Percentiles rank a stretch among this genome's conserved stretches.
phyloP scores from a whole-genome alignment of 306 rosid species.

The Quercus agrifolia region DNA sequence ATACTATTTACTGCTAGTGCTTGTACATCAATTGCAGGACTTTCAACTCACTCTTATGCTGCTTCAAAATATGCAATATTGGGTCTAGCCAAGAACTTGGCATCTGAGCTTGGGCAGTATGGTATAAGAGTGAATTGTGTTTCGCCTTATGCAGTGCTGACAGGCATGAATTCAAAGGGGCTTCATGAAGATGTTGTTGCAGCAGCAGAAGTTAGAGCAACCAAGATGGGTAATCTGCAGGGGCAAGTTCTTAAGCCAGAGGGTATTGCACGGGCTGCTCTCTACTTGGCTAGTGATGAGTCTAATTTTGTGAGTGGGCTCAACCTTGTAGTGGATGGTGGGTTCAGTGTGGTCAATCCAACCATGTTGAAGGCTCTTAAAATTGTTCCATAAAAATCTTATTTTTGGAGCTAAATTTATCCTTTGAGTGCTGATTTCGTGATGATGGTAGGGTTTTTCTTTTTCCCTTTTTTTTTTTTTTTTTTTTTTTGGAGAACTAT shows the following conservation, averaged over 20 bases:
- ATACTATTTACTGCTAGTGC: not conserved
- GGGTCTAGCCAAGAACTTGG: not conserved
- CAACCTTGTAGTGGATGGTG: slow-evolving; percentile 25
- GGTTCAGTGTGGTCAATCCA: slow-evolving; percentile 1
- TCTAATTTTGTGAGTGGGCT: slow-evolving; percentile 23
- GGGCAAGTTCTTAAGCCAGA: not conserved
- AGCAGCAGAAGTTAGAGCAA: not conserved
- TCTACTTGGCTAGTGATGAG: slow-evolving; percentile 25
- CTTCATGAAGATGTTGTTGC: not conserved
- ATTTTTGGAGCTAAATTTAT: not conserved
- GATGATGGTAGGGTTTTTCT: not conserved
- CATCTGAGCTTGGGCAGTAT: not conserved
- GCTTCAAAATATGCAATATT: not conserved
- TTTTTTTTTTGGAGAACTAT: no score
- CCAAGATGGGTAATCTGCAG: not conserved
- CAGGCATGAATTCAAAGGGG: not conserved
- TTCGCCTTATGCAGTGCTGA: not conserved
- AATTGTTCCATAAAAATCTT: not conserved
- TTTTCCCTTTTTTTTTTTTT: no score
- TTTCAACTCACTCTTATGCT: not conserved
- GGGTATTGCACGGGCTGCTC: not conserved
- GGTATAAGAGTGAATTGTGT: not conserved
- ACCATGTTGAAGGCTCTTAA: not conserved
- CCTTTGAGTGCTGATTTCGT: not conserved
- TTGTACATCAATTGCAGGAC: not conserved